Evolutionary conservation across 805 yeast genomes (phyloP).

Genomic region (Metschnikowia orientalis): DNA sequence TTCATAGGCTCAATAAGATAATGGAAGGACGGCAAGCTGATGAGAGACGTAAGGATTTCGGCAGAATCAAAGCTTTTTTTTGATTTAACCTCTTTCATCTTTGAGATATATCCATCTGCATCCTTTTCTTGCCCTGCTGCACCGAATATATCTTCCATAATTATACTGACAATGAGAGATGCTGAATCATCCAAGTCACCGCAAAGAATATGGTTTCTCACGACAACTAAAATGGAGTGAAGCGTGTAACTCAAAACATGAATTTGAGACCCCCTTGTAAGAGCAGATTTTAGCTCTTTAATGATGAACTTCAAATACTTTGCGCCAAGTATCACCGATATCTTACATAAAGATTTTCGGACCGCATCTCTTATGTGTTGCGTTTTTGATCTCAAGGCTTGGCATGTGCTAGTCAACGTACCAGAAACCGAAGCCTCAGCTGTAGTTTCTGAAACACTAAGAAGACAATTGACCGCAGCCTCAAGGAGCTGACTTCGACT

Average conservation of each 20-base stretch:
- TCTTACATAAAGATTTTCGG: conserved; percentile 66
- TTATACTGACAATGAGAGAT: conserved; percentile 54
- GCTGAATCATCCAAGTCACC: conserved; percentile 76
- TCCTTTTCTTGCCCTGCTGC: conserved; percentile 91
- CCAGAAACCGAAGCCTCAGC: conserved; percentile 69
- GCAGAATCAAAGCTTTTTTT: conserved; percentile 87
- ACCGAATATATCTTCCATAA: conserved; percentile 94
- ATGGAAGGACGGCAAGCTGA: conserved; percentile 54
- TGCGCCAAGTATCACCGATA: conserved; percentile 65
- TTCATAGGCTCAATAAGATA: conserved; percentile 66
- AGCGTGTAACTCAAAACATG: conserved; percentile 89
- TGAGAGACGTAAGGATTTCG: conserved; percentile 65
- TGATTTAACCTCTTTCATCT: conserved; percentile 85
- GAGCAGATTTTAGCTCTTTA: conserved; percentile 71
- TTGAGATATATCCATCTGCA: conserved; percentile 81
- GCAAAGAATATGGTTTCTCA: conserved; percentile 44
- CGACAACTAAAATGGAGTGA: conserved; percentile 61
- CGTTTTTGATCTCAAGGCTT: conserved; percentile 75
- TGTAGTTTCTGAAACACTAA: conserved; percentile 55
- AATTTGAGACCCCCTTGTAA: conserved; percentile 85
- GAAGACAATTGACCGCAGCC: conserved; percentile 64
- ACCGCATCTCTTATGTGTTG: conserved; percentile 87
- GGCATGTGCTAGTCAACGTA: conserved; percentile 79
- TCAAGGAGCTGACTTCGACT: conserved; percentile 77
- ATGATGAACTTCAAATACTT: conserved; percentile 68